These are phyloP conservation scores for Bruguiera hainesii DNA, from an alignment of 441 rosid species.

Conservation along the genomic window DNA sequence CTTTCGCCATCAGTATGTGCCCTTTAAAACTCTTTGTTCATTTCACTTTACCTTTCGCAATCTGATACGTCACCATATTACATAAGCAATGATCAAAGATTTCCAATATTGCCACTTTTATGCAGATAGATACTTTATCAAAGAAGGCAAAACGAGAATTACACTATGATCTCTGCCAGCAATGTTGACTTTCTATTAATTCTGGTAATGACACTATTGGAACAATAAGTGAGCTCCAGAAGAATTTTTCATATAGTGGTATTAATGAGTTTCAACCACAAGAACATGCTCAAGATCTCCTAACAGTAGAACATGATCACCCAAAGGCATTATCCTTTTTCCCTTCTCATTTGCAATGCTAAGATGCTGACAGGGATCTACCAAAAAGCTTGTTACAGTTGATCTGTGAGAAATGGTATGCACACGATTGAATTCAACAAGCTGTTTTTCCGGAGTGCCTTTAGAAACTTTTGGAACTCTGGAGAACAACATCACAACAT, in stretches of 20 bases:
- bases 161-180: no score
- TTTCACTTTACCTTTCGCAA: no score
- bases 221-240: neutral
- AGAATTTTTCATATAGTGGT: neutral
- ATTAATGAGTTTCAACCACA: conserved; percentile 36
- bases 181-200: no score
- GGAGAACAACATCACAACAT: conserved; percentile 63
- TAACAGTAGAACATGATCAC: conserved; percentile 47
- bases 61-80: no score
- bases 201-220: no score
- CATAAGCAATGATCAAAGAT: no score
- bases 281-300: conserved; percentile 57
- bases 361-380: conserved; percentile 72
- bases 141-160: no score
- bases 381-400: conserved; percentile 45
- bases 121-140: no score
- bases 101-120: no score
- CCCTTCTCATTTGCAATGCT: conserved; percentile 59
- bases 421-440: conserved; percentile 72
- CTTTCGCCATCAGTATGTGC: no score
- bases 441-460: conserved; percentile 63
- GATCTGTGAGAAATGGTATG: conserved; percentile 36
- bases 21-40: no score
- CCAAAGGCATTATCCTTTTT: conserved; percentile 52
- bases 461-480: conserved; percentile 39